Percentiles rank a stretch among this genome's conserved stretches.
These are phyloP conservation scores for Fereydounia khargensis DNA, from an alignment of 1,284 basidiomycete species.

Conservation along the genomic window DNA sequence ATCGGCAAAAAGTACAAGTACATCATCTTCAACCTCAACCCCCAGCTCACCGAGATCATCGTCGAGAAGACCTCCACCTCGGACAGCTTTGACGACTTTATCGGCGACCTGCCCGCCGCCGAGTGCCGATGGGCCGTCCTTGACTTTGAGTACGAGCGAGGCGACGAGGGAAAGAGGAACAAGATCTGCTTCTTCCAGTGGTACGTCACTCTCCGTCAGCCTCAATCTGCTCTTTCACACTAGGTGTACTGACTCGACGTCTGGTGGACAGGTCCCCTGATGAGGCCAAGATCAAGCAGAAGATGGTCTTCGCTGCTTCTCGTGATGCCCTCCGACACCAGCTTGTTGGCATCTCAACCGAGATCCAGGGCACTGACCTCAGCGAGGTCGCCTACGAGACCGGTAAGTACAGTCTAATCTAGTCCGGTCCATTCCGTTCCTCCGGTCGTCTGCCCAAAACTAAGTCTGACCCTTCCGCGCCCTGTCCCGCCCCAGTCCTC, in stretches of 20 bases:
- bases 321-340: constrained; percentile 76
- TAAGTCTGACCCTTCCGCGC: no score
- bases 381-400: constrained; percentile 74
- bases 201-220: constrained; percentile 56
- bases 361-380: constrained; percentile 84
- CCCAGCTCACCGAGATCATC: constrained; percentile 66
- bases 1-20: constrained; percentile 79
- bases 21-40: constrained; percentile 76
- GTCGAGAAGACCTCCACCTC: constrained; percentile 49
- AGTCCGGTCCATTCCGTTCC: no score
- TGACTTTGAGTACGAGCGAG: constrained; percentile 83
- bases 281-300: constrained; percentile 78
- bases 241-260: no score
- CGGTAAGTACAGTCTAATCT: no score
- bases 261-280: constrained; percentile 91
- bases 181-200: constrained; percentile 87
- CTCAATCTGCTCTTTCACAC: not conserved
- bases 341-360: constrained; percentile 69
- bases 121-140: constrained; percentile 89
- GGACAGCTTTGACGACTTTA: constrained; percentile 73
- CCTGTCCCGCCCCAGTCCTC: constrained; percentile 18
- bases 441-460: no score
- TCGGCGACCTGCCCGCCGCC: constrained; percentile 70
- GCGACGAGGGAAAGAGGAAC: constrained; percentile 76
- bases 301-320: constrained; percentile 94